These are phyloP conservation scores for Populus davidiana DNA, from an alignment of 345 rosid species.

Conservation along the genomic window DNA sequence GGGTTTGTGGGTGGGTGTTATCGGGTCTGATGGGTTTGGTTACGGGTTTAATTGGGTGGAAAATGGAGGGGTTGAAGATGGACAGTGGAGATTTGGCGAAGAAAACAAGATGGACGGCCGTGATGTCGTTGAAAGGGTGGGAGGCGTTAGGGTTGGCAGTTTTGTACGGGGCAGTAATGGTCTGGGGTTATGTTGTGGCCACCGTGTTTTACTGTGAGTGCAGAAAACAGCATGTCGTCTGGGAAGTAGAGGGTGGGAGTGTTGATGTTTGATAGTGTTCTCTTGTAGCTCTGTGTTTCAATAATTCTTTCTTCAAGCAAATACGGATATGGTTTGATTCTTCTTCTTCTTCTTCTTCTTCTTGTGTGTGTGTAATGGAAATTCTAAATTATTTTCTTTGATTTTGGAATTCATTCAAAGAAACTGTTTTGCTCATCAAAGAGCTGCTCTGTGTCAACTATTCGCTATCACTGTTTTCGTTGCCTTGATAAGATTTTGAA, in stretches of 20 bases:
- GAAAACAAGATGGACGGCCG: conserved; percentile 21
- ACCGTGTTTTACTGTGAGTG: conserved; percentile 65
- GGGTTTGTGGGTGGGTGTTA: conserved; percentile 49
- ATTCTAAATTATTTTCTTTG: too few species aligned
- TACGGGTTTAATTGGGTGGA: conserved; percentile 50
- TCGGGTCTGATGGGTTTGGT: conserved; percentile 41
- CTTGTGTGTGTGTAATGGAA: too few species aligned
- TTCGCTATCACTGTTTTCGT: too few species aligned
- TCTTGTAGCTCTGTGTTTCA: not conserved
- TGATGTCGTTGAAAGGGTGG: conserved; percentile 41
- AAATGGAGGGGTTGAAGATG: conserved; percentile 40
- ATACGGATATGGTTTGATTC: too few species aligned
- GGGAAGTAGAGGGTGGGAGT: conserved; percentile 2
- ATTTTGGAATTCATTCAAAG: too few species aligned
- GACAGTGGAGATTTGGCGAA: conserved; percentile 32
- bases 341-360: too few species aligned
- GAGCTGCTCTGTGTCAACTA: too few species aligned
- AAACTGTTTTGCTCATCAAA: too few species aligned
- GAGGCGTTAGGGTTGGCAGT: conserved; percentile 41
- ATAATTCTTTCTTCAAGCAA: too few species aligned
- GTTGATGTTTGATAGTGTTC: not conserved
- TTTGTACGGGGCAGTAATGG: conserved; percentile 48
- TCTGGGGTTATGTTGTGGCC: conserved; percentile 56
- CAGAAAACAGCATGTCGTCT: conserved; percentile 30
- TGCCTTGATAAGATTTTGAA: too few species aligned